Evolutionary conservation across 768 basidiomycete genomes (phyloP).

Genomic region (Russula brevipes): DNA sequence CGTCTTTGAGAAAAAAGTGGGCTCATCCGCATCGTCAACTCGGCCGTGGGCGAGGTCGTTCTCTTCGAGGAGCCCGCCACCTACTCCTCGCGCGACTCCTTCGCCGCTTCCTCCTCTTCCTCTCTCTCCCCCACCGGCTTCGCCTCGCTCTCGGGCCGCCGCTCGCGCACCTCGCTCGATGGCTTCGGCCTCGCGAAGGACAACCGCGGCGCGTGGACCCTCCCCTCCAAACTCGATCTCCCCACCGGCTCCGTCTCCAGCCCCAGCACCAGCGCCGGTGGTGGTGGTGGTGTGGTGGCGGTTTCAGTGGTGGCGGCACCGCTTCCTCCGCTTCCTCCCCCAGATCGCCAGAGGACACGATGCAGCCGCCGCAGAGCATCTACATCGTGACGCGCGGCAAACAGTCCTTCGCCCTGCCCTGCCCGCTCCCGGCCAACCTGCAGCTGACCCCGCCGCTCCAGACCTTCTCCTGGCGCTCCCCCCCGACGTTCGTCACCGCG

Average conservation of each 20-base stretch:
- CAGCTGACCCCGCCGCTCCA: constrained; percentile 47
- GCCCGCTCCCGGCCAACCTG: constrained; percentile 56
- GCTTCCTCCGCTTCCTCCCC: no score
- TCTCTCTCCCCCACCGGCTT: constrained; percentile 25
- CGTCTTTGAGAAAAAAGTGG: constrained; percentile 82
- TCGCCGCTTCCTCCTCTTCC: constrained; percentile 23
- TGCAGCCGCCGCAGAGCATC: constrained; percentile 35
- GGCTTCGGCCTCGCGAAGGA: constrained; percentile 39
- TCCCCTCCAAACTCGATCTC: constrained; percentile 45
- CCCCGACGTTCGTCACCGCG: constrained; percentile 50
- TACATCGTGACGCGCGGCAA: constrained; percentile 67
- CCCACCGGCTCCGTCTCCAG: constrained; percentile 34
- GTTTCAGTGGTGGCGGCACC: no score
- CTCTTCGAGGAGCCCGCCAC: constrained; percentile 42
- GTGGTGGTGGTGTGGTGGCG: no score
- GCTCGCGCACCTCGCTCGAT: constrained; percentile 44
- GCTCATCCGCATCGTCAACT: constrained; percentile 75
- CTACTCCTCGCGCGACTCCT: constrained; percentile 14
- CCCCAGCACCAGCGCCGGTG: background rate
- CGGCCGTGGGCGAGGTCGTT: constrained; percentile 75
- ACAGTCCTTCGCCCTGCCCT: constrained; percentile 60
- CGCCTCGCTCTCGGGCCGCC: constrained; percentile 27
- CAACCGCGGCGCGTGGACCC: constrained; percentile 43
- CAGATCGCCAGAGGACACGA: constrained; percentile 25
- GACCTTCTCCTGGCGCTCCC: constrained; percentile 51